These are phyloP conservation scores for Ganoderma lingzhi DNA, from an alignment of 1,284 basidiomycete species.

Conservation along the genomic window DNA sequence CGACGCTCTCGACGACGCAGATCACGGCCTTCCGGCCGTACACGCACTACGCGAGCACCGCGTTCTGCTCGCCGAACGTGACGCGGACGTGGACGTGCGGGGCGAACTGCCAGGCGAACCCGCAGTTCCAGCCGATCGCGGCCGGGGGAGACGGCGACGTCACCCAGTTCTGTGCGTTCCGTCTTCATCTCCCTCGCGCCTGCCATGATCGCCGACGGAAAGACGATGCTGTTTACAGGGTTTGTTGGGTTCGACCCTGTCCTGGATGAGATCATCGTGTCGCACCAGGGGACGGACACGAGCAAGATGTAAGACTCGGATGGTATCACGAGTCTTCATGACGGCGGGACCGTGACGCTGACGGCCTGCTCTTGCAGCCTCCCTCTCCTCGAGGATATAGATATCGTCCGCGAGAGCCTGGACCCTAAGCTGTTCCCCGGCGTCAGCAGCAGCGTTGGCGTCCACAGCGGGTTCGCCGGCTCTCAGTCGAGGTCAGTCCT, in stretches of 20 bases:
- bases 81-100: conserved; percentile 48
- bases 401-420: conserved; percentile 40
- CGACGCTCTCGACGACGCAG: conserved; percentile 42
- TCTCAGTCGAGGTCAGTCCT: conserved; percentile 56
- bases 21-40: conserved; percentile 48
- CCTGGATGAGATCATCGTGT: conserved; percentile 55
- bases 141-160: conserved; percentile 65
- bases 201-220: conserved; percentile 20
- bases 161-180: conserved; percentile 57
- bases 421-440: conserved; percentile 62
- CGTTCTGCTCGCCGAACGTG: conserved; percentile 43
- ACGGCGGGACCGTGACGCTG: not conserved
- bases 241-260: conserved; percentile 58
- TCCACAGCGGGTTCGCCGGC: conserved; percentile 64
- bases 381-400: conserved; percentile 43
- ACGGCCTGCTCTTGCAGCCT: conserved; percentile 29
- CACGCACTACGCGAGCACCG: conserved; percentile 48
- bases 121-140: conserved; percentile 62
- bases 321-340: not conserved
- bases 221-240: conserved; percentile 33
- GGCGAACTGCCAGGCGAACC: conserved; percentile 53
- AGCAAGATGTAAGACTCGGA: conserved; percentile 49
- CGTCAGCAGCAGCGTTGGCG: conserved; percentile 51
- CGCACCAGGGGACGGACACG: conserved; percentile 61
- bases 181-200: not conserved